These are phyloP conservation scores for Vitellaria paradoxa DNA, from an alignment of 179 eudicot genomes.

Conservation along the genomic window DNA sequence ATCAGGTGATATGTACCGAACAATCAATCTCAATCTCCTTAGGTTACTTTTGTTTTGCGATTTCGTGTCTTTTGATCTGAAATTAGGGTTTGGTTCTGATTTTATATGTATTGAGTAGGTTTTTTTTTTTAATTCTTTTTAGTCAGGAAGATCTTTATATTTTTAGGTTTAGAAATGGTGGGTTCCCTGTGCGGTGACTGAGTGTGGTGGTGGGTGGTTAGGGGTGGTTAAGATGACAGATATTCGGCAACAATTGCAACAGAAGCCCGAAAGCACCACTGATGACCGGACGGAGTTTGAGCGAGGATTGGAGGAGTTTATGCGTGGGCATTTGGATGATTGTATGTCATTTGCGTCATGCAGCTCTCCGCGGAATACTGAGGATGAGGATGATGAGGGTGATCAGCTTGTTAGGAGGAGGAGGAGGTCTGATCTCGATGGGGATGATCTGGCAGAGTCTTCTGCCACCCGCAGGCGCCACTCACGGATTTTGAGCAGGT, in stretches of 20 bases:
- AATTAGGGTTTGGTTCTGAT: constrained; percentile 27
- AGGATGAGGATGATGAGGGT: constrained; percentile 80
- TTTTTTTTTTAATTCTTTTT: not conserved
- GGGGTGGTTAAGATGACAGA: constrained; percentile 51
- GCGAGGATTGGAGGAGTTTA: constrained; percentile 72
- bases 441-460: constrained; percentile 95
- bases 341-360: constrained; percentile 87
- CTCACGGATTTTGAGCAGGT: constrained; percentile 77
- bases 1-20: constrained; percentile 31
- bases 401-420: constrained; percentile 85
- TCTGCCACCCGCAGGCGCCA: constrained; percentile 96
- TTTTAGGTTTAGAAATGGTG: constrained; percentile 19
- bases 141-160: constrained; percentile 19
- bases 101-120: constrained; percentile 20
- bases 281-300: constrained; percentile 63
- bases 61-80: constrained; percentile 18
- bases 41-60: constrained; percentile 22
- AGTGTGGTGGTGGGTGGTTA: constrained; percentile 14
- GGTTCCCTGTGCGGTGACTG: constrained; percentile 10
- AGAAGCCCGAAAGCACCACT: constrained; percentile 60
- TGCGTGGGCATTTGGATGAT: constrained; percentile 80
- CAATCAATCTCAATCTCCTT: constrained; percentile 19
- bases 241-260: constrained; percentile 67
- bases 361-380: constrained; percentile 65
- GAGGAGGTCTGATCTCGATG: constrained; percentile 89